These are phyloP conservation scores for Cenococcum geophilum DNA, from an alignment of 495 filamentous ascomycete species.

Conservation along the genomic window DNA sequence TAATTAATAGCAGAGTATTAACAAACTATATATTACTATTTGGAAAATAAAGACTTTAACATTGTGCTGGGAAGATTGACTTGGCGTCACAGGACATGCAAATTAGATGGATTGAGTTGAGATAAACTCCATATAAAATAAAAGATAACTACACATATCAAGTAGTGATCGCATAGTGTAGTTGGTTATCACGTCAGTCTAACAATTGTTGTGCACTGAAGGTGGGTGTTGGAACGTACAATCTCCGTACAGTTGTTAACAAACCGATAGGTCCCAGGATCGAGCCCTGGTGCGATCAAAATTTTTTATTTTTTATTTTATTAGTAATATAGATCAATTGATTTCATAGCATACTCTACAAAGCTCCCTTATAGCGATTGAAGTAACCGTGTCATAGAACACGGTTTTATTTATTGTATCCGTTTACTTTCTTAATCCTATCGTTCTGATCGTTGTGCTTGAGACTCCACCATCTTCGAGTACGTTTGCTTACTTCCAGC, in stretches of 20 bases:
- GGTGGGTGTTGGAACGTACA: not conserved
- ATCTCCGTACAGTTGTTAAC: not conserved
- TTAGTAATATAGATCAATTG: not conserved
- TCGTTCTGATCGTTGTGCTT: slow-evolving; percentile 11
- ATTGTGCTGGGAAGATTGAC: too few relatives aligned
- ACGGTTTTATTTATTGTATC: slow-evolving; percentile 13
- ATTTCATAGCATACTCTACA: slow-evolving; percentile 2
- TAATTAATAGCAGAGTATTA: too few relatives aligned
- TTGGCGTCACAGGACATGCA: too few relatives aligned
- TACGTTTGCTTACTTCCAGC: not conserved
- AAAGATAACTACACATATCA: not conserved
- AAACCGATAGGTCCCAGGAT: slow-evolving; percentile 7
- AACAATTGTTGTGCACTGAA: slow-evolving; percentile 8
- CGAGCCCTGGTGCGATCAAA: slow-evolving; percentile 14
- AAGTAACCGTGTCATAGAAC: slow-evolving; percentile 4
- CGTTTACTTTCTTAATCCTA: slow-evolving; percentile 10
- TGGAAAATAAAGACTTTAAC: too few relatives aligned
- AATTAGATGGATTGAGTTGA: too few relatives aligned
- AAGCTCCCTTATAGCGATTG: slow-evolving; percentile 11
- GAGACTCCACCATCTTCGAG: slow-evolving; percentile 8
- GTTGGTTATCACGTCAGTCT: slow-evolving; percentile 9
- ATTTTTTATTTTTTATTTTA: slow-evolving; percentile 3
- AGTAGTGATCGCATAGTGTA: not conserved
- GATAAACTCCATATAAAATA: too few relatives aligned
- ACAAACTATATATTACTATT: too few relatives aligned